Base-by-base conservation (phyloP, 1,139 yeast species). In the Suhomyces panamericanus region DNA sequence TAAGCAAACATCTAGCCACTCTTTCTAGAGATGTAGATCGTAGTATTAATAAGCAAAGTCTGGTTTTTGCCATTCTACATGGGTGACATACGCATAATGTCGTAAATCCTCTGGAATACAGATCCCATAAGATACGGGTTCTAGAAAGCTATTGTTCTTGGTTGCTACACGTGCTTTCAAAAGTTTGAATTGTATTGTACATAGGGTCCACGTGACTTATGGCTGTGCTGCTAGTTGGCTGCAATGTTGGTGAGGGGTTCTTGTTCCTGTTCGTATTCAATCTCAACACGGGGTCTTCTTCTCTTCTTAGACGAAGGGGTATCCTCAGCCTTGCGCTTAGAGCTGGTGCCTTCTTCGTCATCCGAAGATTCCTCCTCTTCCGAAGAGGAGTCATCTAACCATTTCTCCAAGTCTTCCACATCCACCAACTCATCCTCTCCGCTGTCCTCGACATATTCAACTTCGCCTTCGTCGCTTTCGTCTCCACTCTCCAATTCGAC, bases 401-500 rank as follows among this genome's bases (percentile, higher is more conserved):
- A 90, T 64, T 80, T 83, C 66, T 90, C 95, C 51, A 90, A 73
- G 58, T 90, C 97, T 67, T 90, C 96, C 71, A 90, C 79, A 61
- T 91, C 97, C 22, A 87, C 96, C 58, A 88, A 73, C 49, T 90
- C 97, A 49, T 86, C 96, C 33, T 87, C 96, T 15, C 84, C 95
- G 41, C 85, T 85, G 53, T 87, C 96, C 62, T 84, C 93, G 34
- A 87, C 96, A 58, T 83, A 86, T 62, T 89, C 96, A 39, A 87
- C 82, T 63, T 87, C 87, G 32, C 89, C 95, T 46, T 77, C 85
- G 51, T 85, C 91, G 49, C 80, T 75, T 49, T 83, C 87, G 43
- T 78, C 83, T 14, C 70, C 73, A 49, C 69, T 62, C 41, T 77
- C 84, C 43, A 78, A 80, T 44, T 83, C 89, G 36, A 80, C 81